Percentiles rank a stretch among this genome's conserved stretches.
These are phyloP conservation scores for Pisolithus tinctorius DNA, from an alignment of 768 basidiomycete species.

Conservation along the genomic window DNA sequence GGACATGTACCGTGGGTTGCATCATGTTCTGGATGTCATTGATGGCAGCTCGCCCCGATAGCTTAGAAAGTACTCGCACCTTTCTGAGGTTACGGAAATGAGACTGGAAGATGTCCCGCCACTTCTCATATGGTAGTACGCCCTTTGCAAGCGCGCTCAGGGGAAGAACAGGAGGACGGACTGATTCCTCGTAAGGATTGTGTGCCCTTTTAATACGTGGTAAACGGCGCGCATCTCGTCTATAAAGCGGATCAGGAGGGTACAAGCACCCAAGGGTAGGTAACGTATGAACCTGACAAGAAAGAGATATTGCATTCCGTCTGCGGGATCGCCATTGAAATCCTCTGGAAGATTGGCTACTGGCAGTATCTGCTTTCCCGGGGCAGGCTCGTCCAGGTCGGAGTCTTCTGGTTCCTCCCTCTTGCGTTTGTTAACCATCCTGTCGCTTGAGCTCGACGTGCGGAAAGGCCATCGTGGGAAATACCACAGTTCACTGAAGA, in stretches of 20 bases:
- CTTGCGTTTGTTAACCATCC: slow-evolving; percentile 47
- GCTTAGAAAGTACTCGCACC: slow-evolving; percentile 19
- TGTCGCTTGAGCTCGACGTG: too few species aligned
- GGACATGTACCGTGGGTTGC: slow-evolving; percentile 47
- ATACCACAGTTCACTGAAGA: not conserved
- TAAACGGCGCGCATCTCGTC: slow-evolving; percentile 63
- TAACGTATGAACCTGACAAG: slow-evolving; percentile 52
- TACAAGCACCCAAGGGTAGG: too few species aligned
- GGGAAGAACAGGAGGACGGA: slow-evolving; percentile 17
- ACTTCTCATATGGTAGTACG: slow-evolving; percentile 57
- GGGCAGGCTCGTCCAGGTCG: slow-evolving; percentile 54
- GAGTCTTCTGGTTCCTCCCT: slow-evolving; percentile 41
- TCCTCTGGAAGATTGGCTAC: slow-evolving; percentile 73
- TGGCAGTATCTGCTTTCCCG: slow-evolving; percentile 69
- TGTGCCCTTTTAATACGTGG: slow-evolving; percentile 58
- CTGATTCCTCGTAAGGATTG: slow-evolving; percentile 58
- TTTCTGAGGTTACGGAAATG: slow-evolving; percentile 63
- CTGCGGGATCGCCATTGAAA: slow-evolving; percentile 57
- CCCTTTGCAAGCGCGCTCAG: slow-evolving; percentile 19
- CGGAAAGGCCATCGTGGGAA: not conserved
- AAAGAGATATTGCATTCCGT: slow-evolving; percentile 79
- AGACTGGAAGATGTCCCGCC: slow-evolving; percentile 51
- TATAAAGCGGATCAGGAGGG: slow-evolving; percentile 20
- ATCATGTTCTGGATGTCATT: slow-evolving; percentile 47
- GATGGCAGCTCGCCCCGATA: slow-evolving; percentile 4